phyloP scores from a whole-genome alignment of 2,329 filamentous ascomycete genomes.

The Hypoxylon sp. region DNA sequence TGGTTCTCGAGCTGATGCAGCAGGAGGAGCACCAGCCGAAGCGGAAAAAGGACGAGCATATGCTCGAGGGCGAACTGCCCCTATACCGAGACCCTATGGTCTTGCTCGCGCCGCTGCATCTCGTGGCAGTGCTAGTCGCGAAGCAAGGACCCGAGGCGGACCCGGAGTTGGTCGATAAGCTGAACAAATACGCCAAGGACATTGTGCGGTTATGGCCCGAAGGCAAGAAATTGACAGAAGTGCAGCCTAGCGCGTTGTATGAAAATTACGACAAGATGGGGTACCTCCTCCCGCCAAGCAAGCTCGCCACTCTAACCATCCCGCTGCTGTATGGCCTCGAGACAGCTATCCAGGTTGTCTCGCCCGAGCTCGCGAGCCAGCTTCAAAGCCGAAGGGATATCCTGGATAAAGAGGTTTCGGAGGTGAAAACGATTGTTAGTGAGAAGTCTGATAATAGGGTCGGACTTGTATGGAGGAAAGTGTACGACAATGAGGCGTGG shows the following conservation, averaged over 20 bases:
- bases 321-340: slow-evolving; percentile 63
- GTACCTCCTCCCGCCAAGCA: slow-evolving; percentile 56
- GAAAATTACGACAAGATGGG: slow-evolving; percentile 45
- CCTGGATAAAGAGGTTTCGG: slow-evolving; percentile 57
- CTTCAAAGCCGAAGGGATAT: slow-evolving; percentile 59
- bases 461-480: slow-evolving; percentile 51
- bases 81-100: slow-evolving; percentile 62
- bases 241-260: slow-evolving; percentile 57
- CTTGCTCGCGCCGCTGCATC: slow-evolving; percentile 60
- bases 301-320: slow-evolving; percentile 56
- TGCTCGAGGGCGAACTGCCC: slow-evolving; percentile 46
- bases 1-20: slow-evolving; percentile 66
- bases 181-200: slow-evolving; percentile 57
- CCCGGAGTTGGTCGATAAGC: slow-evolving; percentile 52
- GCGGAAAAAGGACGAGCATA: slow-evolving; percentile 32
- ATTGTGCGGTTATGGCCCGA: slow-evolving; percentile 61
- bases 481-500: slow-evolving; percentile 47
- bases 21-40: slow-evolving; percentile 57
- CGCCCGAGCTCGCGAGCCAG: slow-evolving; percentile 55
- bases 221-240: slow-evolving; percentile 54
- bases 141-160: slow-evolving; percentile 51
- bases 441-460: slow-evolving; percentile 39
- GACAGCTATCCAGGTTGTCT: slow-evolving; percentile 60
- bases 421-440: slow-evolving; percentile 46
- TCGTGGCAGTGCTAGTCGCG: slow-evolving; percentile 59